Conservation (phyloP, 2,329 filamentous ascomycete species). For the Colletotrichum kahawae region DNA sequence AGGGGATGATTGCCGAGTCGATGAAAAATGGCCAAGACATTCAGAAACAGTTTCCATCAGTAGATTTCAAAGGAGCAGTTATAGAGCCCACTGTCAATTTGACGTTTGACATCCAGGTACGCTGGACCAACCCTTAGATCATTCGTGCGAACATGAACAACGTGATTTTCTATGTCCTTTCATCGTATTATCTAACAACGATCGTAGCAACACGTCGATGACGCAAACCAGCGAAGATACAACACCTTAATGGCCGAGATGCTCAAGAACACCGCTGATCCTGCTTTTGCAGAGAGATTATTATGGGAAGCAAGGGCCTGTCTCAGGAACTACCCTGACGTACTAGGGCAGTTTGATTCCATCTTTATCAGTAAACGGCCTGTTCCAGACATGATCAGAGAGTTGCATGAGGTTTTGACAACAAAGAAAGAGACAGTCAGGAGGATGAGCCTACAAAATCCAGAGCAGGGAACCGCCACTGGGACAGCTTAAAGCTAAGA, state of each 20-base stretch:
- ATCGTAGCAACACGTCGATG: conserved; percentile 2
- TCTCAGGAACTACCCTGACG: not conserved
- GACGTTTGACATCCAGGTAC: conserved; percentile 12
- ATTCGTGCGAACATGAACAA: not conserved
- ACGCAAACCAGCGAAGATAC: conserved; percentile 12
- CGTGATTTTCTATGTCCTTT: not conserved
- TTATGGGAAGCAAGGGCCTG: conserved; percentile 15
- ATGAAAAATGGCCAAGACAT: conserved; percentile 3
- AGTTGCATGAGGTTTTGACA: conserved; percentile 9
- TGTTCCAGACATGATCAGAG: not conserved
- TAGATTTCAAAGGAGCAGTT: conserved; percentile 5
- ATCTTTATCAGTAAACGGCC: conserved; percentile 1
- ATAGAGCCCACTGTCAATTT: conserved; percentile 8
- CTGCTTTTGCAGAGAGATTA: conserved; percentile 1
- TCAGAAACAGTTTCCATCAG: not conserved
- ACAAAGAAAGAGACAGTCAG: conserved; percentile 4
- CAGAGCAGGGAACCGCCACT: not conserved
- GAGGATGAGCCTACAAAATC: not conserved
- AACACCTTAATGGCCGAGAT: conserved; percentile 16
- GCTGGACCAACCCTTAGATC: not conserved
- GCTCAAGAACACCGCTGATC: conserved; percentile 1
- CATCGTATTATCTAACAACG: not conserved
- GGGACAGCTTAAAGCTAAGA: not conserved
- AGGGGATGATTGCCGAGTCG: conserved; percentile 10
- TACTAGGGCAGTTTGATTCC: conserved; percentile 3